Evolutionary conservation across 768 basidiomycete species (phyloP), one percentile per base, ranked within the genome.

Genomic region (Lactarius indigo): DNA sequence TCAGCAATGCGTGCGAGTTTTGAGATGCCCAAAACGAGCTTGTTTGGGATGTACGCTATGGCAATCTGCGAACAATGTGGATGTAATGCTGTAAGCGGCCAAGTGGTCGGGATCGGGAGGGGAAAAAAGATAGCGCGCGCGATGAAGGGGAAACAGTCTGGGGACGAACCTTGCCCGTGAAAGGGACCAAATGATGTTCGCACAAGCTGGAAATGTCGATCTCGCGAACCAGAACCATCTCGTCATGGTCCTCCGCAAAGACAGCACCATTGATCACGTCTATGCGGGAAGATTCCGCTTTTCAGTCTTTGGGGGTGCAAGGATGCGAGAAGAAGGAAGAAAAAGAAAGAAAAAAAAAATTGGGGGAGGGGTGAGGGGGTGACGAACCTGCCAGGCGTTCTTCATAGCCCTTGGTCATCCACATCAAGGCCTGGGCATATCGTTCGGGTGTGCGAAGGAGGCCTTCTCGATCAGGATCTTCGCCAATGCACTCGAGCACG

Each of bases 321-420:
- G 13, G n/a, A 30, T 18, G 50, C n/a, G 57, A 47, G n/a, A 33
- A 41, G 23, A 59, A 31, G 41, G 31, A 60, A 47, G n/a, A 33
- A 41, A 20, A 59, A 31, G 41, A 33, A 70, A 63, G 28, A 74
- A 64, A 28, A 59, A 59, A 61, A n/a, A 39, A 30, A 39, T 65
- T 20, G 23, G 55, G 37, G 69, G 35, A 37, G 75, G 55, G 23
- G 15, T 10, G 28, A 0, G 63, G 30, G 10, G 26, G 15, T 4
- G 10, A 52, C 26, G 47, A 17, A 94, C 95, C 93, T 78, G 89
- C 87, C 70, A 99, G 79, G 70, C 93, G 87, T 76, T 98, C 96
- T 76, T 98, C 97, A 78, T 99, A 99, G 12, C 97, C 97, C 75
- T 90, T 88, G 39, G 97, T 98, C 96, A 98, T 97, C 94, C 94